phyloP scores from a whole-genome alignment of 352 stramenopile genomes.

The Pythium brassicae region DNA sequence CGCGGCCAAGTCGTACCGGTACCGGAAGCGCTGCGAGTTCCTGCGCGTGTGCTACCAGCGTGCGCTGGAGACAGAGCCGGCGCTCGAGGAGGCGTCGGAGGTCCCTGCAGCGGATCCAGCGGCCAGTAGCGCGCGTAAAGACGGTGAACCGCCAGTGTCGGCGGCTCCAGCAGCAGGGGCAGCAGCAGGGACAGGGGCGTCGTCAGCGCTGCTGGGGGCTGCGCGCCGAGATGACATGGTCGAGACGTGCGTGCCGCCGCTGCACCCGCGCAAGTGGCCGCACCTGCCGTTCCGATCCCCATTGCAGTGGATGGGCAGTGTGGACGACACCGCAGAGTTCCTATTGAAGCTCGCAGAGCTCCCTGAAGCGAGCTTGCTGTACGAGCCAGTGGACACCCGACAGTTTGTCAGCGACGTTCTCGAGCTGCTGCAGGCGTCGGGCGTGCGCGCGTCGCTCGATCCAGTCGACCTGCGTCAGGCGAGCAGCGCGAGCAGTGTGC shows the following conservation, averaged over 20 bases:
- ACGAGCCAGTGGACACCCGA: slow-evolving; percentile 55
- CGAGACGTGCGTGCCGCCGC: slow-evolving; percentile 34
- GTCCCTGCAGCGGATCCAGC: neutral
- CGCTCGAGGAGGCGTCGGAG: slow-evolving; percentile 6
- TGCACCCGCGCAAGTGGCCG: slow-evolving; percentile 64
- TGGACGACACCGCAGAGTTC: slow-evolving; percentile 39
- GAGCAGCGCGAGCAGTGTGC: neutral
- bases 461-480: neutral
- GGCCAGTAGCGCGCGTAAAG: neutral
- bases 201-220: slow-evolving; percentile 15
- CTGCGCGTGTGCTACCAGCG: slow-evolving; percentile 55
- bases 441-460: slow-evolving; percentile 19
- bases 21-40: slow-evolving; percentile 62
- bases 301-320: slow-evolving; percentile 38
- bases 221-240: slow-evolving; percentile 34
- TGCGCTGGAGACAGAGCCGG: slow-evolving; percentile 33
- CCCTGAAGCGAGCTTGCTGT: slow-evolving; percentile 51
- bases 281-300: slow-evolving; percentile 57
- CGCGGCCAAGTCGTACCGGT: slow-evolving; percentile 43
- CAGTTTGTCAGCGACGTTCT: slow-evolving; percentile 27
- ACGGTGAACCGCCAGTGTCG: neutral
- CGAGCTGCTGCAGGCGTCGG: slow-evolving; percentile 15
- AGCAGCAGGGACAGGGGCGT: neutral
- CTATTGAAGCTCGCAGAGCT: slow-evolving; percentile 42
- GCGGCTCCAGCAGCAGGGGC: neutral